phyloP scores from a whole-genome alignment of 805 yeast species.

The Candida qinlingensis region DNA sequence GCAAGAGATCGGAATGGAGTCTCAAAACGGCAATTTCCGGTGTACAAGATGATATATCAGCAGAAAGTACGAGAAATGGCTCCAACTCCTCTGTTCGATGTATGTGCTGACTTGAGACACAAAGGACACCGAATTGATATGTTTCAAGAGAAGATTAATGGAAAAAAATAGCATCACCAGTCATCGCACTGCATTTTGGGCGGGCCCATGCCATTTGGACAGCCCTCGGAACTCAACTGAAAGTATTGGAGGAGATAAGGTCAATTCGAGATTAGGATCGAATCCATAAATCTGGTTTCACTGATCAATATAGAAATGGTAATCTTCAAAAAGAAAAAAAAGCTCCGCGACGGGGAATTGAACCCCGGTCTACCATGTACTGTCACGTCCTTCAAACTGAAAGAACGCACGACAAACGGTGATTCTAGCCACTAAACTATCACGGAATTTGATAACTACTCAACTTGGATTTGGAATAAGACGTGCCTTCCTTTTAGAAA shows the following conservation, averaged over 20 bases:
- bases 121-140: too few relatives aligned
- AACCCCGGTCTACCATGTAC: conserved; percentile 9
- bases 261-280: too few relatives aligned
- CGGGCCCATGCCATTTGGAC: too few relatives aligned
- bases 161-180: too few relatives aligned
- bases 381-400: neutral
- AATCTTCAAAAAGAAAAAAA: neutral
- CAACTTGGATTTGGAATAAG: neutral
- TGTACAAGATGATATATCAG: neutral
- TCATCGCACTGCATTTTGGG: too few relatives aligned
- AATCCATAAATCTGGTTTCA: neutral
- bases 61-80: neutral
- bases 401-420: conserved; percentile 1
- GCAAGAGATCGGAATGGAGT: neutral
- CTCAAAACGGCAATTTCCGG: neutral
- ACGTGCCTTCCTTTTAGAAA: neutral
- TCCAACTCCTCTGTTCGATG: neutral
- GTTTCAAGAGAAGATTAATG: too few relatives aligned
- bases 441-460: neutral
- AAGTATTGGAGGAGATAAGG: too few relatives aligned
- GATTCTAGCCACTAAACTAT: conserved; percentile 5
- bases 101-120: too few relatives aligned
- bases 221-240: too few relatives aligned
- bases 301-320: neutral
- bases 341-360: conserved; percentile 9